Conservation (phyloP, 1,284 basidiomycete species). For the Naganishia liquefaciens region DNA sequence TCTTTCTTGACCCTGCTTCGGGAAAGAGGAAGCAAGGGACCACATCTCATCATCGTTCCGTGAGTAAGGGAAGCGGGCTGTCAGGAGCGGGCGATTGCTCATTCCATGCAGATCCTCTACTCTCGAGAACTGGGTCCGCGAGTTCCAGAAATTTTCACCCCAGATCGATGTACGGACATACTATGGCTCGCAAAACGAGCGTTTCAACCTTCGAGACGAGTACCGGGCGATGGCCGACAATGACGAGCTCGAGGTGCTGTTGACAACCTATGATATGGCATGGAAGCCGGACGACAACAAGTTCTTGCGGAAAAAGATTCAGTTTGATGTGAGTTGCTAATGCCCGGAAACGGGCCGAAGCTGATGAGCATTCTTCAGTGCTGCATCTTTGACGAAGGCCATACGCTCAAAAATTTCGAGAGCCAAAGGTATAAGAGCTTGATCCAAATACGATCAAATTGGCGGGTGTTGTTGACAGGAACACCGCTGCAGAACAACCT, state of each 20-base stretch:
- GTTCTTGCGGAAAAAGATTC: slow-evolving; percentile 79
- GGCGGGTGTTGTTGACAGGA: slow-evolving; percentile 91
- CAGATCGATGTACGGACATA: slow-evolving; percentile 83
- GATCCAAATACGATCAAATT: slow-evolving; percentile 78
- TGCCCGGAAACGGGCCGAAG: not conserved
- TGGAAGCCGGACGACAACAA: slow-evolving; percentile 81
- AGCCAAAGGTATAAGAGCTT: slow-evolving; percentile 91
- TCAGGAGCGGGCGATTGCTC: slow-evolving; percentile 21
- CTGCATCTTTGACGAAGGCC: slow-evolving; percentile 92
- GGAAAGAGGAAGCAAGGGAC: slow-evolving; percentile 72
- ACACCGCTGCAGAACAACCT: slow-evolving; percentile 81
- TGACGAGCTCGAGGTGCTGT: slow-evolving; percentile 83
- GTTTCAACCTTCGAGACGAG: slow-evolving; percentile 72
- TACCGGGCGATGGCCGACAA: slow-evolving; percentile 61
- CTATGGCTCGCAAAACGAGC: slow-evolving; percentile 88
- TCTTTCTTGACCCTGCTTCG: slow-evolving; percentile 90
- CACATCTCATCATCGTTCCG: slow-evolving; percentile 94
- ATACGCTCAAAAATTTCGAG: slow-evolving; percentile 94
- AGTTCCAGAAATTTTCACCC: slow-evolving; percentile 89
- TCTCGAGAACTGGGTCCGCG: slow-evolving; percentile 96
- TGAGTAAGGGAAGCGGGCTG: slow-evolving; percentile 56
- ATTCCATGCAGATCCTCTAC: slow-evolving; percentile 75
- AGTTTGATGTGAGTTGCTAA: slow-evolving; percentile 73
- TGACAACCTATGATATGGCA: slow-evolving; percentile 95
- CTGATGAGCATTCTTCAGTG: slow-evolving; percentile 13